Evolutionary conservation across 306 rosid genomes (phyloP).

Genomic region (Ochetophila trinervis): DNA sequence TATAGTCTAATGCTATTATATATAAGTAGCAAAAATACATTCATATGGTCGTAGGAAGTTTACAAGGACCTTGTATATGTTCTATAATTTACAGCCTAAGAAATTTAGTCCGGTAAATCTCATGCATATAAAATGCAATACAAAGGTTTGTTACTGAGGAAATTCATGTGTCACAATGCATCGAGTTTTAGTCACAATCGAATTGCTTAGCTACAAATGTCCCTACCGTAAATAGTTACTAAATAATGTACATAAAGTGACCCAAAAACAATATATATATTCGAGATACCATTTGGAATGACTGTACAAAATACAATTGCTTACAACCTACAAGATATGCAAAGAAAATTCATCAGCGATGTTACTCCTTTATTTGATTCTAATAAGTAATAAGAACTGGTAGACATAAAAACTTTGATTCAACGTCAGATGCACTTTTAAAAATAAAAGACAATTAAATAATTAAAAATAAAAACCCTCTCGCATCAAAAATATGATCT

Average conservation of each 20-base stretch:
- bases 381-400: too few species aligned
- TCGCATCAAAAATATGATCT: too few species aligned
- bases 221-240: neutral
- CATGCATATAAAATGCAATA: conserved; percentile 5
- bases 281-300: neutral
- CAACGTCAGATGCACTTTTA: too few species aligned
- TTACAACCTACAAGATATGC: conserved; percentile 23
- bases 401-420: too few species aligned
- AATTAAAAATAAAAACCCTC: too few species aligned
- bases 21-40: conserved; percentile 15
- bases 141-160: conserved; percentile 13
- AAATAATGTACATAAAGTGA: too few species aligned
- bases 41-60: neutral
- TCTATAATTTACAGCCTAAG: conserved; percentile 21
- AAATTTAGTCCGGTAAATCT: conserved; percentile 11
- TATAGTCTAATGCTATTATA: conserved; percentile 8
- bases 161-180: conserved; percentile 12
- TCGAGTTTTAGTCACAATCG: neutral
- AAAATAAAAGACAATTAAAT: too few species aligned
- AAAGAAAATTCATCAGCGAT: neutral
- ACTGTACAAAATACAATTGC: conserved; percentile 24
- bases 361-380: too few species aligned
- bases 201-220: conserved; percentile 3
- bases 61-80: conserved; percentile 2
- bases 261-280: too few species aligned